Conservation (phyloP, 2,329 filamentous ascomycete species). For the Fusarium sulawesiense region DNA sequence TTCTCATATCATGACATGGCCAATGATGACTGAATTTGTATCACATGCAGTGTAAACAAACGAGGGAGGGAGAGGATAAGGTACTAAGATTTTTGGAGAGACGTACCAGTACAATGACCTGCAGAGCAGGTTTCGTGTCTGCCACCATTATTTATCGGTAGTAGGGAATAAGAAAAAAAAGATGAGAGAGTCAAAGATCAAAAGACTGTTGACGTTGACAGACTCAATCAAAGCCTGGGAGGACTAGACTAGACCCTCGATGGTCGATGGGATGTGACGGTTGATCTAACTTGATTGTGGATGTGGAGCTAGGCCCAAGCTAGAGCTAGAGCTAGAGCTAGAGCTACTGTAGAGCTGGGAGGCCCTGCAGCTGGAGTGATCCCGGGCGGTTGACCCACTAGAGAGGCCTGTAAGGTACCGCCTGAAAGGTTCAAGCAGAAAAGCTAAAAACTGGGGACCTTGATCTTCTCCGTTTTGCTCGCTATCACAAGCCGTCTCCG, state of each 20-base stretch:
- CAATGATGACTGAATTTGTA: conserved; percentile 4
- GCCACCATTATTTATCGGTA: conserved; percentile 37
- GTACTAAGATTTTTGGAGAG: background rate
- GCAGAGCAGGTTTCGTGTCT: conserved; percentile 64
- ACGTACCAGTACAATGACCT: conserved; percentile 81
- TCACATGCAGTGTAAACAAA: conserved; percentile 26
- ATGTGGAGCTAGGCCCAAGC: background rate
- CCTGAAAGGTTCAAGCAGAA: conserved; percentile 27
- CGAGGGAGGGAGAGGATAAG: background rate
- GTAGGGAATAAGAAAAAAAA: background rate
- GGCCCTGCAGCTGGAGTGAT: conserved; percentile 4
- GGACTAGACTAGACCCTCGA: conserved; percentile 2
- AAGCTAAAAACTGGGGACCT: conserved; percentile 19
- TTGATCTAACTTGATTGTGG: conserved; percentile 20
- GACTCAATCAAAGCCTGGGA: conserved; percentile 9
- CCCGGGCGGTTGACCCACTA: conserved; percentile 28
- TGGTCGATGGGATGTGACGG: conserved; percentile 4
- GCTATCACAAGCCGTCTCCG: conserved; percentile 27
- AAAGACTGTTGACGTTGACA: conserved; percentile 20
- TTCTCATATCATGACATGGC: background rate
- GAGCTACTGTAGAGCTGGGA: background rate
- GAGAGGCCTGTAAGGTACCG: conserved; percentile 39
- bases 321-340: background rate
- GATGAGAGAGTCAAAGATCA: background rate
- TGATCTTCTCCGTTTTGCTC: background rate